Evolutionary conservation across 2,329 filamentous ascomycete genomes (phyloP).

Genomic region (Fusarium ambrosium): DNA sequence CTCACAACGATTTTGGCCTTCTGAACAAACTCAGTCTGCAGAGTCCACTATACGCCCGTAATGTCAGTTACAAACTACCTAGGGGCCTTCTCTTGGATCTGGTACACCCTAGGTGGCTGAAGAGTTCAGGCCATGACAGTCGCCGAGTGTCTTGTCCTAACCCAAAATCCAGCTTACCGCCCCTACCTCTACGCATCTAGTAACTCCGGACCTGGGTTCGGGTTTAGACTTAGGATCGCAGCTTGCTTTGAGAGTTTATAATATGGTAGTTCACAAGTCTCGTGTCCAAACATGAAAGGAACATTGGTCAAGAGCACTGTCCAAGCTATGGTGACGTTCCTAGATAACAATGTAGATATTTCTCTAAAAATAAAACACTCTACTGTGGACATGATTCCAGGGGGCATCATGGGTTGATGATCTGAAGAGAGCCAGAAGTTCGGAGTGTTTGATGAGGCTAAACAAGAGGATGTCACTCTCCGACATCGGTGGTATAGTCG

Average conservation of each 20-base stretch:
- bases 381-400: neutral
- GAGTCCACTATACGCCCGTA: constrained; percentile 44
- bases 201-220: no score
- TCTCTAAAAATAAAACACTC: no score
- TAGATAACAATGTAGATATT: neutral
- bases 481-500: neutral
- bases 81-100: constrained; percentile 21
- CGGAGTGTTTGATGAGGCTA: neutral
- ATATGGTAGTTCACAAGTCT: neutral
- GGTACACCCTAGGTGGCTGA: constrained; percentile 32
- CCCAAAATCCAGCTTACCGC: neutral
- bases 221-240: neutral
- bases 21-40: constrained; percentile 57
- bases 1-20: constrained; percentile 49
- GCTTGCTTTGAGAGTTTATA: neutral
- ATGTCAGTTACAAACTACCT: constrained; percentile 19
- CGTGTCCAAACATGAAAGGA: neutral
- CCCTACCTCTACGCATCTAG: accelerated
- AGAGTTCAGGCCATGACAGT: constrained; percentile 33
- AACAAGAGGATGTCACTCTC: neutral
- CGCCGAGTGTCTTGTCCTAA: constrained; percentile 32
- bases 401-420: neutral
- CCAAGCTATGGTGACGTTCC: neutral
- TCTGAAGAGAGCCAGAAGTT: neutral
- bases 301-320: neutral